phyloP scores from a whole-genome alignment of 176 grass and related monocot genomes.

The Oryza officinalis region DNA sequence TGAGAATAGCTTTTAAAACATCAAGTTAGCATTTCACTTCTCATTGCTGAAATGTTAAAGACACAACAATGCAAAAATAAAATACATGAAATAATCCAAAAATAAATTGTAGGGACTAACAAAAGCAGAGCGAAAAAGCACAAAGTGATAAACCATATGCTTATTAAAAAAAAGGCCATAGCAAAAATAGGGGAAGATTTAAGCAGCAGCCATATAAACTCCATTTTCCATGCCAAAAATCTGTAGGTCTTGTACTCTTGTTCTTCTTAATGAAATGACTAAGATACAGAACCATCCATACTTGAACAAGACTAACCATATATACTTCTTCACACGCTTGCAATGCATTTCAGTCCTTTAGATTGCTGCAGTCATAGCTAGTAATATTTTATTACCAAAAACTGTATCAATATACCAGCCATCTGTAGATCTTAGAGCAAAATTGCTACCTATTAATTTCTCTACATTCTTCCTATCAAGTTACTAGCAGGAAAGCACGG shows the following conservation, averaged over 20 bases:
- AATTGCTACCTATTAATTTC: not conserved
- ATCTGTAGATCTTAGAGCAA: not conserved
- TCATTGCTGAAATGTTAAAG: constrained; percentile 1
- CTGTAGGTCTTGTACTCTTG: not conserved
- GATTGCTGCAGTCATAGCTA: not conserved
- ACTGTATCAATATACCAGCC: not conserved
- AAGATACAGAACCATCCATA: not conserved
- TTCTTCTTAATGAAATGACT: not conserved
- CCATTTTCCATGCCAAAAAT: not conserved
- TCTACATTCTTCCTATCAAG: not conserved
- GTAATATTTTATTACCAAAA: not conserved
- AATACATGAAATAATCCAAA: not conserved
- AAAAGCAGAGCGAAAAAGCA: not conserved
- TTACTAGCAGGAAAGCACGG: not conserved
- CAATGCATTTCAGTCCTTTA: not conserved
- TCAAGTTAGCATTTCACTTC: not conserved
- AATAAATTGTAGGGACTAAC: constrained; percentile 19
- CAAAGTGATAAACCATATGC: not conserved
- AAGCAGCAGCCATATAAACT: not conserved
- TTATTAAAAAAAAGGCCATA: not conserved
- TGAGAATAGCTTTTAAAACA: not conserved
- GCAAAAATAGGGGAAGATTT: not conserved
- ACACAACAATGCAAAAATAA: not conserved
- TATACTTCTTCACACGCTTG: not conserved
- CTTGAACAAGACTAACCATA: not conserved